Percentiles rank a stretch among this genome's conserved stretches.
Evolutionary conservation across 495 filamentous ascomycete genomes (phyloP).

Genomic region (Aspergillus mulundensis): DNA sequence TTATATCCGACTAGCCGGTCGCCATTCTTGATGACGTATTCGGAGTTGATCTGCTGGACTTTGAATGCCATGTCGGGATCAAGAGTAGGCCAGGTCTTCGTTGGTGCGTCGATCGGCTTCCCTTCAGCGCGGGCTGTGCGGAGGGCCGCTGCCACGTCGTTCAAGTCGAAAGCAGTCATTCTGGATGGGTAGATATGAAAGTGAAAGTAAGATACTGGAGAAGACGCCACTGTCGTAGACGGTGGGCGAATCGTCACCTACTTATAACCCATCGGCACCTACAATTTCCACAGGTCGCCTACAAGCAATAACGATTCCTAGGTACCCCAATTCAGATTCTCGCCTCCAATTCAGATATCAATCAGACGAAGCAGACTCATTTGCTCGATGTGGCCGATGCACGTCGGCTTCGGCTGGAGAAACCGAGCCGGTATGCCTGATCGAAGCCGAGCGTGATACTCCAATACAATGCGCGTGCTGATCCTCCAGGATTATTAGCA

Average conservation of each 20-base stretch:
- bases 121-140: constrained; percentile 9
- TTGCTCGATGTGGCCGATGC: neutral
- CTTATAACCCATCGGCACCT: neutral
- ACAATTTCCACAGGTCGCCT: neutral
- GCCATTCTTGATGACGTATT: constrained; percentile 13
- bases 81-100: constrained; percentile 18
- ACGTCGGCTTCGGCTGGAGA: neutral
- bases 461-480: neutral
- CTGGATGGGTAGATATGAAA: neutral
- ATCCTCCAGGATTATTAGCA: neutral
- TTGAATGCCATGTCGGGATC: constrained; percentile 17
- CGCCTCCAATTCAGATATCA: no score
- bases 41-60: constrained; percentile 15
- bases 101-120: constrained; percentile 15
- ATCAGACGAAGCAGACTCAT: no score
- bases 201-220: neutral
- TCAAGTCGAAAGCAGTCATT: constrained; percentile 1
- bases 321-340: neutral
- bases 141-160: constrained; percentile 12
- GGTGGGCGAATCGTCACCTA: neutral
- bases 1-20: constrained; percentile 22
- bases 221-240: neutral
- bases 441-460: neutral
- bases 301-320: neutral
- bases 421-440: neutral